Evolutionary conservation across 306 rosid species (phyloP), one percentile per base, ranked within the genome.

Genomic region (Rosa lucieae): DNA sequence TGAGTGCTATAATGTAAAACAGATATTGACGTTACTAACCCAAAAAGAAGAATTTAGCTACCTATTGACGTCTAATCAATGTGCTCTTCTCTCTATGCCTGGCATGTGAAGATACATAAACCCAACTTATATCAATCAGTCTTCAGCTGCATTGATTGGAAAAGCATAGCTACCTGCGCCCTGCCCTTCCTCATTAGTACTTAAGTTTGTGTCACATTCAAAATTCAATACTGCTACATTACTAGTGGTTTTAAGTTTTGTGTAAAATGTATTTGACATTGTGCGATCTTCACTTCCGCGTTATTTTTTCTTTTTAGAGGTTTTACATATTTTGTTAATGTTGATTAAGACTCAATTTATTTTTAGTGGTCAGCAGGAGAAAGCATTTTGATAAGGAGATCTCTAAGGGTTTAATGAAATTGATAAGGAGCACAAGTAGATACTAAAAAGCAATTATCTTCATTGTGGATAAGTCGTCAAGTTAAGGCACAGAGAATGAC

Each of bases 121-220:
- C 78, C 42, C 55, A 75, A 58, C 20, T 75, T 43, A 43, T 42
- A 42, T 58, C 18, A 3, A 5, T 43, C 66, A 59, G 43, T 59
- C 26, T 14, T 61, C 23, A 74, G 20, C 56, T 75, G 14, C 78
- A 15, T 75, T 75, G 70, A 75, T 75, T 59, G 62, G 78, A 75
- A 42, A 75, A 15, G 56, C 32, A 43, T 15, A 15, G 70, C 78
- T 59, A 75, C 69, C 58, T 43, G 78, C 43, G 46, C 46, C 46
- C 44, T 65, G 23, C 39, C 67, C 5, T 39, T 42, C 55, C 78
- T 74, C 42, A 21, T 58, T 42, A 40, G 4, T 21, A 13, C 42
- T 13, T 6, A 10, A 51, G 29, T 35, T 35, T 23, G 44, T 29
- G 26, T 18, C 46, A n/a, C 46, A 65, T 65, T 11, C 37, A 15